phyloP scores from a whole-genome alignment of 371 early-diverging fungal species.

The Lichtheimia corymbifera region DNA sequence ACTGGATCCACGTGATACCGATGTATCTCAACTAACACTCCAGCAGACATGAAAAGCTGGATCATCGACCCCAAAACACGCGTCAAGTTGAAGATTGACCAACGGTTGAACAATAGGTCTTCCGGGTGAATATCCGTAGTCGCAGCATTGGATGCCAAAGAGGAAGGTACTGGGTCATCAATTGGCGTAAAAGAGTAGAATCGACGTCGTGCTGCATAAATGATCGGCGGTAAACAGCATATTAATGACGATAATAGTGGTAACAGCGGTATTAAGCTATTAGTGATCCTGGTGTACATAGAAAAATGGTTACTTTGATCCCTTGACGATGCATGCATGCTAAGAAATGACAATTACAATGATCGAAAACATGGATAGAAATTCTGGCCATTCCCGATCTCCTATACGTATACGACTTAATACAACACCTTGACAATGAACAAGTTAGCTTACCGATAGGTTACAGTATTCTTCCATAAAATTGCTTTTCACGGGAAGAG shows the following conservation, averaged over 20 bases:
- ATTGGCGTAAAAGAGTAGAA: neutral
- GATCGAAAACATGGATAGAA: slow-evolving; percentile 23
- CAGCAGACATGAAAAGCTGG: no score
- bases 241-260: neutral
- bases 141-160: no score
- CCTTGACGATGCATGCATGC: neutral
- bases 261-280: neutral
- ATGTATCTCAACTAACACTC: no score
- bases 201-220: neutral
- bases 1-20: no score
- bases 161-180: no score
- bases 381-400: slow-evolving; percentile 15
- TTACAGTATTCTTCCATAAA: no score
- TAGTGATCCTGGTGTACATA: neutral
- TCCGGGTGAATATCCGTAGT: no score
- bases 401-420: slow-evolving; percentile 4
- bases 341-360: slow-evolving; percentile 14
- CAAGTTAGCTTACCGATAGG: no score
- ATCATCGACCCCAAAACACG: neutral
- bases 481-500: no score
- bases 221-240: neutral
- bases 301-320: neutral
- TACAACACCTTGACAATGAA: no score
- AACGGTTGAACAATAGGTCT: slow-evolving; percentile 3
- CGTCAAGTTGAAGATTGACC: slow-evolving; percentile 9